Evolutionary conservation across 2,329 filamentous ascomycete genomes (phyloP).

Genomic region (Trichothecium roseum): DNA sequence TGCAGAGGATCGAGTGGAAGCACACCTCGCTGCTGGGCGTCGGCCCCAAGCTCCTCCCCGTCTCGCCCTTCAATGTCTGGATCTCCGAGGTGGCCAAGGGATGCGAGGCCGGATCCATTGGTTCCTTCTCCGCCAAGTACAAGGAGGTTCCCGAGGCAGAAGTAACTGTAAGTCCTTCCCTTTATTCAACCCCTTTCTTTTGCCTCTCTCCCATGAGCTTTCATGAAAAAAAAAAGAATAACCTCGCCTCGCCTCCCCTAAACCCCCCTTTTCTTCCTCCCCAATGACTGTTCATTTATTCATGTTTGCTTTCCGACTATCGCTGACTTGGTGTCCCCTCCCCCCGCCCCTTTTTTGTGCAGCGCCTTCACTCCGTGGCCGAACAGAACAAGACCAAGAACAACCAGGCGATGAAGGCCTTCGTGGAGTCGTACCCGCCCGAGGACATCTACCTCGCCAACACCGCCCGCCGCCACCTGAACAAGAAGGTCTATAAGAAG

Average conservation of each 20-base stretch:
- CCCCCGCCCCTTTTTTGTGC: no score
- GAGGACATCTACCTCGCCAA: constrained; percentile 34
- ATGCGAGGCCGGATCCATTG: constrained; percentile 6
- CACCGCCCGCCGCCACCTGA: constrained; percentile 31
- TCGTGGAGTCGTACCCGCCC: constrained; percentile 33
- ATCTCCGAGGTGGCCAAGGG: constrained; percentile 16
- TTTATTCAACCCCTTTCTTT: no score
- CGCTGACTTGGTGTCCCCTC: no score
- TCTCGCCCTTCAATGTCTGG: constrained; percentile 26
- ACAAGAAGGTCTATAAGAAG: constrained; percentile 20
- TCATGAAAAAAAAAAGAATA: no score
- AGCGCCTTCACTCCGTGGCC: constrained; percentile 22
- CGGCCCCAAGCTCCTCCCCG: constrained; percentile 23
- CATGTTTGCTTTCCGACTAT: no score
- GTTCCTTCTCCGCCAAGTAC: not conserved
- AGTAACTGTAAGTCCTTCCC: constrained; percentile 29
- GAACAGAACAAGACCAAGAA: constrained; percentile 31
- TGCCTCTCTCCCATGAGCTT: no score
- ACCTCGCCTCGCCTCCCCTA: no score
- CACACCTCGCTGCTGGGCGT: constrained; percentile 26
- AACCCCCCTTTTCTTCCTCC: not conserved
- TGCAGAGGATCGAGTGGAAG: constrained; percentile 25
- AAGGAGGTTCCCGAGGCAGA: constrained; percentile 16
- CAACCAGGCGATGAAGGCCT: constrained; percentile 25
- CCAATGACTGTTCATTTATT: not conserved